Conservation (phyloP, 2,329 filamentous ascomycete genomes). For the Fusarium buxicola region DNA sequence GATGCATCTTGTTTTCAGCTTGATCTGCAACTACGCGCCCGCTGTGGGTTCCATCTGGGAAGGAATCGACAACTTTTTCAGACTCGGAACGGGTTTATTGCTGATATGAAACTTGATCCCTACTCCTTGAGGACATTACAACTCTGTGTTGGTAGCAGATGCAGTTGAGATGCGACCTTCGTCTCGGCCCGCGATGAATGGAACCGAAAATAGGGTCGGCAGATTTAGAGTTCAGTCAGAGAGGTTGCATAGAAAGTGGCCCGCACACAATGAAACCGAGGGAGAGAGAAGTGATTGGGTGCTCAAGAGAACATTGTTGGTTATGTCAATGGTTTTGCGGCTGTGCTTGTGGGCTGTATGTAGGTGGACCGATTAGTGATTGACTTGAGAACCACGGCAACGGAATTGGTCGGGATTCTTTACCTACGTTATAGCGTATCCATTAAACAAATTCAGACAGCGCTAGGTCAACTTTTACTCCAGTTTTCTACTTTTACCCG, state of each 20-base stretch:
- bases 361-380: too few relatives aligned
- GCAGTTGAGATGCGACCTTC: not conserved
- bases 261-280: constrained; percentile 22
- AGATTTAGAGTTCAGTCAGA: not conserved
- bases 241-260: not conserved
- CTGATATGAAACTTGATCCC: not conserved
- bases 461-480: too few relatives aligned
- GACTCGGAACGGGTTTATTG: not conserved
- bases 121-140: not conserved
- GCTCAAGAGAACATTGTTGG: constrained; percentile 53
- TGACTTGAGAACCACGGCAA: too few relatives aligned
- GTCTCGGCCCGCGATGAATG: constrained; percentile 47
- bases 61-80: too few relatives aligned
- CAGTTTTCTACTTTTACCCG: too few relatives aligned
- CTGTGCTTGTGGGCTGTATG: constrained; percentile 37
- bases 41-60: not conserved
- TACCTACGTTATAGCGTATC: too few relatives aligned
- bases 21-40: constrained; percentile 30
- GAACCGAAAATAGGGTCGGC: constrained; percentile 10
- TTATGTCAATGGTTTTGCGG: too few relatives aligned
- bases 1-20: not conserved
- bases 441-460: too few relatives aligned
- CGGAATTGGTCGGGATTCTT: not conserved
- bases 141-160: constrained; percentile 12
- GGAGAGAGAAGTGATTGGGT: constrained; percentile 38